A percentile compares a stretch with the other conserved stretches of the same genome.
Conservation (phyloP, 1,139 yeast genomes). For the Suhomyces kunorum region DNA sequence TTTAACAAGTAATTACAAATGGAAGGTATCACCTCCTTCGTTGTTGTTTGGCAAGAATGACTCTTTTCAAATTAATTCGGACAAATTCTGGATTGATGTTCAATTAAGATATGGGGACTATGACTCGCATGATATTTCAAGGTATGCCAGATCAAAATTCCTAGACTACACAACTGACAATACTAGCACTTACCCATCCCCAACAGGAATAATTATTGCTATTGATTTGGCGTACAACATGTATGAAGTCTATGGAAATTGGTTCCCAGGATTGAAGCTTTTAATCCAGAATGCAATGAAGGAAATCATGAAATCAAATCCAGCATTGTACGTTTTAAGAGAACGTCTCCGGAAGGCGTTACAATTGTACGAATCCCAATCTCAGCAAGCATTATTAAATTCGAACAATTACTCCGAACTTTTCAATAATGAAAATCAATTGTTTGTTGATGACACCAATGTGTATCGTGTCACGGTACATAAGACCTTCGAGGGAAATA, state of each 20-base stretch:
- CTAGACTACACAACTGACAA: slow-evolving; percentile 91
- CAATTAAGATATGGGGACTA: slow-evolving; percentile 96
- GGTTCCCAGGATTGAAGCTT: slow-evolving; percentile 95
- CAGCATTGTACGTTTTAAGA: slow-evolving; percentile 86
- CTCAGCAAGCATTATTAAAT: slow-evolving; percentile 88
- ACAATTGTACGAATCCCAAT: slow-evolving; percentile 90
- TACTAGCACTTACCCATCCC: slow-evolving; percentile 84
- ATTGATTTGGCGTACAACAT: slow-evolving; percentile 93
- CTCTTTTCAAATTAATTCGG: slow-evolving; percentile 51
- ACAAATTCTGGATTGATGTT: slow-evolving; percentile 92
- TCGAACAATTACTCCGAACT: slow-evolving; percentile 89
- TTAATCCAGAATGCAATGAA: slow-evolving; percentile 89
- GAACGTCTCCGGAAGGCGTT: slow-evolving; percentile 94
- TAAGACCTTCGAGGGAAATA: slow-evolving; percentile 88
- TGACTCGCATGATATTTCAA: slow-evolving; percentile 94
- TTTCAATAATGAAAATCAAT: slow-evolving; percentile 78
- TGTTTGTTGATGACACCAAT: slow-evolving; percentile 89
- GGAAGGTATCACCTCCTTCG: slow-evolving; percentile 87
- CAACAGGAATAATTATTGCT: slow-evolving; percentile 89
- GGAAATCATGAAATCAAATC: slow-evolving; percentile 93
- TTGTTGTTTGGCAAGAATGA: slow-evolving; percentile 66
- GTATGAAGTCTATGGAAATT: slow-evolving; percentile 95
- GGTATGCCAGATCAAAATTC: slow-evolving; percentile 91
- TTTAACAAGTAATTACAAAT: slow-evolving; percentile 69
- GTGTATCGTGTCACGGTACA: slow-evolving; percentile 94